Base-by-base conservation (phyloP, 108 stramenopile species). In the Stephanodiscus triporus region DNA sequence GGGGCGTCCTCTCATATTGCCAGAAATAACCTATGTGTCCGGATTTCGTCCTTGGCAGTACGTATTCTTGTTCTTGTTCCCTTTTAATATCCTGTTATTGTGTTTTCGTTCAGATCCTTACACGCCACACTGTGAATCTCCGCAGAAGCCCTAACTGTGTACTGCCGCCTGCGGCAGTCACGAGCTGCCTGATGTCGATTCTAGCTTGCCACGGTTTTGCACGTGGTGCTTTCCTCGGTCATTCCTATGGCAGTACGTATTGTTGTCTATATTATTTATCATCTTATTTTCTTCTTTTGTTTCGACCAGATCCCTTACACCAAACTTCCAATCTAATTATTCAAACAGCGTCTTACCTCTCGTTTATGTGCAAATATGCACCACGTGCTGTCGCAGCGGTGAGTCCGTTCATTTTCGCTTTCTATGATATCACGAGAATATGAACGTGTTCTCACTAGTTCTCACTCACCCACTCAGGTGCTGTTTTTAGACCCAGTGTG, bases 401-500 rank as follows among this genome's bases (percentile, higher is more conserved):
- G 32, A 68, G 43, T 40, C 43, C 16, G 14, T 45, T 45, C 43
- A 45, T 16, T 14, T 17, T 45, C 14, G 43, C 43, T 2, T 14
- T 45, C 14, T 2, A 17, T 16, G 14, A 16, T 45, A 16, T 45
- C 43, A 45, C 16, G 11, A 9, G 9, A 4, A 42, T 1, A 42
- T 42, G 4, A 42, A 9, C 40, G 1, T 42, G 16, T 16, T 45
- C 43, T 45, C 43, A 17, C 14, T 16, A 11, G 43, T 45, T 45
- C 14, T 14, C 3, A 0, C 43, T 17, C 43, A 2, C 32, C 5
- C 32, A 34, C 32, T 5, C 43, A 45, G 43, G 43, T 57, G 24
- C 11, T 88, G 42, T 95, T 93, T 72, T 64, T 93, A 29, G 95
- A 95, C 69, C 95, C 95, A 7, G 88, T 95, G 47, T 93, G 92